Conservation (phyloP, 768 basidiomycete genomes). For the Arthromyces matolae region DNA sequence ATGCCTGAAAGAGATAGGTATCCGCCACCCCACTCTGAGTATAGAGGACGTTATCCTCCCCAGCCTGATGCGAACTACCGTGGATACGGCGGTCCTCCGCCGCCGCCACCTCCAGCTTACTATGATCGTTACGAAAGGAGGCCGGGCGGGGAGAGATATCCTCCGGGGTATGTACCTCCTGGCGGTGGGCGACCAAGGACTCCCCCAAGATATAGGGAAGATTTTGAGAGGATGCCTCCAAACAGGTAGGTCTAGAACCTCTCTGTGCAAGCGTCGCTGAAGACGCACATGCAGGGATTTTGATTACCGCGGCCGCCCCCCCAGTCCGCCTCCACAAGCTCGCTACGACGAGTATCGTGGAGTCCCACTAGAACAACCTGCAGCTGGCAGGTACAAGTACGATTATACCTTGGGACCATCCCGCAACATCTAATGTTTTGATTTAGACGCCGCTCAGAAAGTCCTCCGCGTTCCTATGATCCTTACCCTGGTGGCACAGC, state of each 20-base stretch:
- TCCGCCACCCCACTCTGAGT: slow-evolving; percentile 45
- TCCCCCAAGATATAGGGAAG: slow-evolving; percentile 58
- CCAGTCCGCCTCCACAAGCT: slow-evolving; percentile 48
- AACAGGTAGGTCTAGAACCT: slow-evolving; percentile 41
- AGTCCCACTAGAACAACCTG: slow-evolving; percentile 38
- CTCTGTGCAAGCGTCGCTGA: background rate
- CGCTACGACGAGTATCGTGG: slow-evolving; percentile 54
- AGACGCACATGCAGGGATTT: slow-evolving; percentile 44
- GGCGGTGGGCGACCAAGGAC: slow-evolving; percentile 54
- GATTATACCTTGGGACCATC: slow-evolving; percentile 9
- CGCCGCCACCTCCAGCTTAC: slow-evolving; percentile 41
- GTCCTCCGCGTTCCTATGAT: slow-evolving; percentile 59
- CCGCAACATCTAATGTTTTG: background rate
- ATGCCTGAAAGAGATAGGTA: slow-evolving; percentile 50
- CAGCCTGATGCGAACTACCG: slow-evolving; percentile 52
- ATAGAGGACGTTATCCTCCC: slow-evolving; percentile 56
- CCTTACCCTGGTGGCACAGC: slow-evolving; percentile 38
- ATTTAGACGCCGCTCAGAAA: slow-evolving; percentile 72
- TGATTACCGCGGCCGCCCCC: slow-evolving; percentile 53
- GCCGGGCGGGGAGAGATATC: slow-evolving; percentile 48
- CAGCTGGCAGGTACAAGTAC: slow-evolving; percentile 45
- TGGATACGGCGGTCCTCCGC: slow-evolving; percentile 47
- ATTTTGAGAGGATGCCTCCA: slow-evolving; percentile 55
- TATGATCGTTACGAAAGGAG: slow-evolving; percentile 66
- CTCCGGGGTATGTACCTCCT: slow-evolving; percentile 41